phyloP scores from a whole-genome alignment of 306 rosid species.

The Cucurbita ficifolia region DNA sequence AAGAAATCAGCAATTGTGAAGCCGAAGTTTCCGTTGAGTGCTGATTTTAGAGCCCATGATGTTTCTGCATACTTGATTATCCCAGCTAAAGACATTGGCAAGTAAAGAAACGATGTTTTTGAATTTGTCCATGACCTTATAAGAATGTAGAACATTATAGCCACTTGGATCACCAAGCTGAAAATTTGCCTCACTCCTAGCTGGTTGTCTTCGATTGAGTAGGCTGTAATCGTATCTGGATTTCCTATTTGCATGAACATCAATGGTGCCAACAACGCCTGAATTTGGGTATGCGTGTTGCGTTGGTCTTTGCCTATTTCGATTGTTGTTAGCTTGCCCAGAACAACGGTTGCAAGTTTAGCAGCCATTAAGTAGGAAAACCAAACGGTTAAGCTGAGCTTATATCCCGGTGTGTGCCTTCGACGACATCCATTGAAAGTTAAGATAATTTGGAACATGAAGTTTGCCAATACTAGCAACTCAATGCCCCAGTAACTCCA shows the following conservation, averaged over 20 bases:
- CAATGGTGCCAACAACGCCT: constrained; percentile 40
- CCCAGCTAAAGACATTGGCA: constrained; percentile 39
- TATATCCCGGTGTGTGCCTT: constrained; percentile 33
- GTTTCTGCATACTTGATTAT: constrained; percentile 51
- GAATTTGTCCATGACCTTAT: constrained; percentile 45
- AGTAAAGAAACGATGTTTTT: constrained; percentile 31
- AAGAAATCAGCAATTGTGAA: constrained; percentile 25
- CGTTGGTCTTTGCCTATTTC: constrained; percentile 24
- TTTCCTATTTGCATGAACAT: constrained; percentile 53
- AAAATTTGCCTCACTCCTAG: constrained; percentile 42
- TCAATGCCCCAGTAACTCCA: constrained; percentile 47
- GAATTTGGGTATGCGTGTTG: constrained; percentile 24
- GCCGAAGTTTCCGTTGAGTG: constrained; percentile 27
- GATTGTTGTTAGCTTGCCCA: constrained; percentile 47
- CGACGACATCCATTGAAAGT: constrained; percentile 42
- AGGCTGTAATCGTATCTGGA: constrained; percentile 55
- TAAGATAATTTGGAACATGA: constrained; percentile 33
- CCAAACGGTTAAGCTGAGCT: constrained; percentile 43
- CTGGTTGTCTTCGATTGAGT: constrained; percentile 47
- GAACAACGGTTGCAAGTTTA: constrained; percentile 30
- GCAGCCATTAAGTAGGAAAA: constrained; percentile 33
- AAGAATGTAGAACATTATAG: constrained; percentile 31
- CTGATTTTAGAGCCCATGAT: constrained; percentile 48
- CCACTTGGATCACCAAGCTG: constrained; percentile 35
- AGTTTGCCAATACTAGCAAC: constrained; percentile 27